These are phyloP conservation scores for Mortierella sp. DNA, from an alignment of 371 early-diverging fungal species.

Conservation along the genomic window DNA sequence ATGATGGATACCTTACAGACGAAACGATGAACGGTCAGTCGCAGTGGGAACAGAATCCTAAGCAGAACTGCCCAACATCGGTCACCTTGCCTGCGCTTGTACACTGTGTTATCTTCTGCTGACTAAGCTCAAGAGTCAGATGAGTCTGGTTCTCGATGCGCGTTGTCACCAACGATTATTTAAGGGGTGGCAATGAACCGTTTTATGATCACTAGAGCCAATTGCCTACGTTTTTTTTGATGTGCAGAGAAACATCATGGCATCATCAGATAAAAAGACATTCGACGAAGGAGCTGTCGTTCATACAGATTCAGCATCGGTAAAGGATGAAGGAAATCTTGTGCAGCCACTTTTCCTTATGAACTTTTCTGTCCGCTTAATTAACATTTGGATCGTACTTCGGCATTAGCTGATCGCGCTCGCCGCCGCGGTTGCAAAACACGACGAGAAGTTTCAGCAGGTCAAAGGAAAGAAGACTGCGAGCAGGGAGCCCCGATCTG, in stretches of 20 bases:
- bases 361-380: background rate
- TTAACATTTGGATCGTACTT: background rate
- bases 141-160: too few relatives aligned
- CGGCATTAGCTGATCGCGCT: conserved; percentile 34
- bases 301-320: conserved; percentile 36
- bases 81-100: too few relatives aligned
- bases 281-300: conserved; percentile 26
- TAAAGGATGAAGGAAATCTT: background rate
- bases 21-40: too few relatives aligned
- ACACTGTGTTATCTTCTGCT: too few relatives aligned
- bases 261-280: conserved; percentile 17
- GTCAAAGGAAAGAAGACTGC: conserved; percentile 15
- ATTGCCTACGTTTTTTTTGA: too few relatives aligned
- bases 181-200: too few relatives aligned
- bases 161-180: too few relatives aligned
- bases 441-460: conserved; percentile 32
- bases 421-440: conserved; percentile 46
- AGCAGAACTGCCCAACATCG: too few relatives aligned
- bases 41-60: too few relatives aligned
- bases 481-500: conserved; percentile 27
- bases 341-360: background rate
- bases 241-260: conserved; percentile 14
- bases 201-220: too few relatives aligned
- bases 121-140: too few relatives aligned
- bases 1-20: too few relatives aligned